Conservation (phyloP, 2,329 filamentous ascomycete genomes). For the Teratosphaeriaceae sp. region DNA sequence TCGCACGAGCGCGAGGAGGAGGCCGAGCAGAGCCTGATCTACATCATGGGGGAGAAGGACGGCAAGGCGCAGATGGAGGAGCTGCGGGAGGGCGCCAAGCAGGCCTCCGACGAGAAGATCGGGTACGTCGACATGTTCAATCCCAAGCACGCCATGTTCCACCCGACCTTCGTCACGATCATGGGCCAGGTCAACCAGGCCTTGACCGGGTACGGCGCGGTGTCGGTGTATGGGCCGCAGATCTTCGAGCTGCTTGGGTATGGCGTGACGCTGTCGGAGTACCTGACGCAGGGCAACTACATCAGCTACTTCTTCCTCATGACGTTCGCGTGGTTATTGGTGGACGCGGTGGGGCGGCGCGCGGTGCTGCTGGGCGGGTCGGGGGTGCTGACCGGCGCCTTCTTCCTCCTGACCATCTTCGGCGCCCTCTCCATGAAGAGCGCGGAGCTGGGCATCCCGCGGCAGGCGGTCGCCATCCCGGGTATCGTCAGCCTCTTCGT, state of each 20-base stretch:
- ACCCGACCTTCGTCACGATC: slow-evolving; percentile 54
- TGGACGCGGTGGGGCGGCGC: slow-evolving; percentile 50
- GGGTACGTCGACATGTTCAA: slow-evolving; percentile 53
- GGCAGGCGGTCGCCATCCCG: slow-evolving; percentile 41
- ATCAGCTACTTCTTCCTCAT: slow-evolving; percentile 55
- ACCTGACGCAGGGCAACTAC: slow-evolving; percentile 55
- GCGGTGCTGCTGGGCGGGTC: slow-evolving; percentile 50
- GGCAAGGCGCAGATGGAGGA: slow-evolving; percentile 45
- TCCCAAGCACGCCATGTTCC: slow-evolving; percentile 50
- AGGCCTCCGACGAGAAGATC: slow-evolving; percentile 40
- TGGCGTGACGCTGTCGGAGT: slow-evolving; percentile 44
- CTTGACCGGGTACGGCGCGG: slow-evolving; percentile 46
- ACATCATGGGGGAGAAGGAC: slow-evolving; percentile 46
- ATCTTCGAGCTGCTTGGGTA: slow-evolving; percentile 58
- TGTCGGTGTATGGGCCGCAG: slow-evolving; percentile 57
- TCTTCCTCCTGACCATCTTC: slow-evolving; percentile 47
- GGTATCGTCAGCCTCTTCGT: slow-evolving; percentile 49
- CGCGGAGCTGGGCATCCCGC: slow-evolving; percentile 27
- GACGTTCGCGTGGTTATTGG: slow-evolving; percentile 55
- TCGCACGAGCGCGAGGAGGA: slow-evolving; percentile 45
- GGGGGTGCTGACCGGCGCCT: slow-evolving; percentile 41
- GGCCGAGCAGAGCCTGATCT: slow-evolving; percentile 42
- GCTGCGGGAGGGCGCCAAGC: slow-evolving; percentile 44
- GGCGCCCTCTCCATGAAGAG: slow-evolving; percentile 42
- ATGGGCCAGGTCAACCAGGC: slow-evolving; percentile 60